Conservation (phyloP, 2,329 filamentous ascomycete species). For the Trichoderma oligosporum region DNA sequence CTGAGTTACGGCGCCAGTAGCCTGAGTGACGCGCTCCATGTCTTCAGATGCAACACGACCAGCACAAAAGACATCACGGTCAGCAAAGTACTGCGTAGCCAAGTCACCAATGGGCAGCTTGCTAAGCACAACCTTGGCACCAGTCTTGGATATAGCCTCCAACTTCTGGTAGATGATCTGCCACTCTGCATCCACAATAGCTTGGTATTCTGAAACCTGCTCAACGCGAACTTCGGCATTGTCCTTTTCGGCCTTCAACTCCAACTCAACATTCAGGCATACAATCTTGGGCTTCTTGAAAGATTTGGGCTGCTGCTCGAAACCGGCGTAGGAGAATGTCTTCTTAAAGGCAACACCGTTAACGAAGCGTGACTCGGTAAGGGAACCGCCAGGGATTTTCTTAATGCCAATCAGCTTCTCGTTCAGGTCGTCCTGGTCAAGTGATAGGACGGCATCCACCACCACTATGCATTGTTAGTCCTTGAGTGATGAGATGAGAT, state of each 20-base stretch:
- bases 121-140: constrained; percentile 94
- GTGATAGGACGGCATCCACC: constrained; percentile 88
- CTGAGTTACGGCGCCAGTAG: constrained; percentile 86
- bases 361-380: constrained; percentile 94
- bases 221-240: constrained; percentile 97
- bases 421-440: constrained; percentile 96
- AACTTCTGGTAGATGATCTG: constrained; percentile 99
- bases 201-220: constrained; percentile 98
- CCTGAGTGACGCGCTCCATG: constrained; percentile 93
- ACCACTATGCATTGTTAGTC: constrained; percentile 64
- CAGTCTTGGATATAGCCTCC: constrained; percentile 87
- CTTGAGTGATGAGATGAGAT: background rate
- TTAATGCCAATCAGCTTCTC: constrained; percentile 98
- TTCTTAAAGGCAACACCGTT: constrained; percentile 99
- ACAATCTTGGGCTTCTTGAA: constrained; percentile 95
- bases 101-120: constrained; percentile 97
- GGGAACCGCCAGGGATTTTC: constrained; percentile 93
- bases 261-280: constrained; percentile 94
- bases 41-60: constrained; percentile 88
- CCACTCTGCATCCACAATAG: constrained; percentile 98
- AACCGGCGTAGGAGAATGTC: constrained; percentile 98
- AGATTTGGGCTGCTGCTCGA: constrained; percentile 96
- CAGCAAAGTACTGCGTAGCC: constrained; percentile 96
- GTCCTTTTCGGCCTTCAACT: constrained; percentile 98
- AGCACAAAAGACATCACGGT: constrained; percentile 97